phyloP scores from a whole-genome alignment of 139 green algal species.

The Chlorella sp. region DNA sequence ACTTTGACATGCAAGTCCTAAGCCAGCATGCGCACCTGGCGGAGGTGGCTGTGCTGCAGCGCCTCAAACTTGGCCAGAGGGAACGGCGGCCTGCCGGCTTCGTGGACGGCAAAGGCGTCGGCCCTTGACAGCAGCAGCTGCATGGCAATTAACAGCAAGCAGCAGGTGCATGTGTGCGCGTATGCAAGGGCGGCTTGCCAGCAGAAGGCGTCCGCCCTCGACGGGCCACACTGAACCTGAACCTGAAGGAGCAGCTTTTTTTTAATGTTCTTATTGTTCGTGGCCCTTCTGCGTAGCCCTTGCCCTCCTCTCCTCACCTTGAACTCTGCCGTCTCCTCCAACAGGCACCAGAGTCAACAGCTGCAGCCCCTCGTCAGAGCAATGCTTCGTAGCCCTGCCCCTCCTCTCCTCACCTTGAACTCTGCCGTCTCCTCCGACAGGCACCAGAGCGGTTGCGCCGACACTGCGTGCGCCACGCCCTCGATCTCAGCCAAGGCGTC shows the following conservation, averaged over 20 bases:
- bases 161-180: too few species aligned
- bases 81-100: slow-evolving; percentile 32
- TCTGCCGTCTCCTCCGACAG: slow-evolving; percentile 13
- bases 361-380: too few species aligned
- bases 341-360: slow-evolving; percentile 42
- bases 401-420: slow-evolving; percentile 27
- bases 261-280: too few species aligned
- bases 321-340: slow-evolving; percentile 15
- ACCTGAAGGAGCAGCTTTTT: too few species aligned
- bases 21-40: slow-evolving; percentile 19
- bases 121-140: background rate
- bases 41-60: slow-evolving; percentile 45
- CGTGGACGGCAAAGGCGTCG: slow-evolving; percentile 18
- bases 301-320: slow-evolving; percentile 23
- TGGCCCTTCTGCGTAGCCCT: too few species aligned
- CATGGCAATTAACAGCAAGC: background rate
- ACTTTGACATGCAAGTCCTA: too few species aligned
- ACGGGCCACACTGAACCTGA: too few species aligned
- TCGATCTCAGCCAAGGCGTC: slow-evolving; percentile 18
- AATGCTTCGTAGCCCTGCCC: too few species aligned
- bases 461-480: slow-evolving; percentile 8
- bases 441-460: slow-evolving; percentile 35
- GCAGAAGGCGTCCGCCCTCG: too few species aligned
- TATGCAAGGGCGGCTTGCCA: too few species aligned
- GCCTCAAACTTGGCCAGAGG: slow-evolving; percentile 30